Conservation (phyloP, 306 rosid species). For the Begonia loranthoides region DNA sequence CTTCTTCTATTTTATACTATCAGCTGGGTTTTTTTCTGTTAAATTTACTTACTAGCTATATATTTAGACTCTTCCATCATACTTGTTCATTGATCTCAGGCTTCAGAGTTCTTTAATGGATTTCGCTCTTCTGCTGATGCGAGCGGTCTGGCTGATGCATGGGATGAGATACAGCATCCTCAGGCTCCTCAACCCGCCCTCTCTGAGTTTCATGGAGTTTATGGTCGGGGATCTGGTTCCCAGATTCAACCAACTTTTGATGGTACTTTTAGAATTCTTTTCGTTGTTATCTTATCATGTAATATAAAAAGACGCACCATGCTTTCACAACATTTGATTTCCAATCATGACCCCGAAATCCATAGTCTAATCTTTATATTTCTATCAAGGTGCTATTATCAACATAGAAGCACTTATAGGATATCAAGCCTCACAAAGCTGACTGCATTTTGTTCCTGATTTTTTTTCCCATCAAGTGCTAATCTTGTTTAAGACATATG, state of each 20-base stretch:
- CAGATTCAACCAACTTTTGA: slow-evolving; percentile 55
- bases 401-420: no score
- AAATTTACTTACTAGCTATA: not conserved
- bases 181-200: slow-evolving; percentile 18
- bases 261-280: slow-evolving; percentile 21
- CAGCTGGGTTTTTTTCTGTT: not conserved
- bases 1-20: not conserved
- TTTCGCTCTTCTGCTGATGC: slow-evolving; percentile 49
- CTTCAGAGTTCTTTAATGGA: slow-evolving; percentile 55
- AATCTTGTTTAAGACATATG: no score
- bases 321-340: no score
- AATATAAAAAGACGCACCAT: no score
- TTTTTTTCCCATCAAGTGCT: no score
- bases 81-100: slow-evolving; percentile 20
- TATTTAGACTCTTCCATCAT: not conserved
- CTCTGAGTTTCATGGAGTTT: slow-evolving; percentile 17
- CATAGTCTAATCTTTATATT: no score
- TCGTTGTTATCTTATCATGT: not conserved
- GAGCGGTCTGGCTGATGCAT: slow-evolving; percentile 51
- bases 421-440: no score
- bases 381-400: no score
- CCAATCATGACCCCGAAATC: no score
- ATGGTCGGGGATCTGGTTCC: slow-evolving; percentile 16
- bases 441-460: no score
- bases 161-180: slow-evolving; percentile 59